These are phyloP conservation scores for Vinca minor DNA, from an alignment of 257 asterid genomes.

Conservation along the genomic window DNA sequence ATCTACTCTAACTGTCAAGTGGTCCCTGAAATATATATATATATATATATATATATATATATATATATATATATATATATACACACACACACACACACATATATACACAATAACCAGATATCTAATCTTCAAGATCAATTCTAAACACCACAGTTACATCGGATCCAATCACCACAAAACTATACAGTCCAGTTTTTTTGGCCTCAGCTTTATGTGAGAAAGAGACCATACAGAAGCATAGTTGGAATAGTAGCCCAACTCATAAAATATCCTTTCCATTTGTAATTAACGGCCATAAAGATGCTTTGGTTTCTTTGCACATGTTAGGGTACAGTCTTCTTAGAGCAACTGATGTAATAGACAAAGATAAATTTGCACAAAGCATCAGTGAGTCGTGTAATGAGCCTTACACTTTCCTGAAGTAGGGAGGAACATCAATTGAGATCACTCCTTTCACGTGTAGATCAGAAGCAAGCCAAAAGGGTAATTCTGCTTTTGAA, in stretches of 20 bases:
- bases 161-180: neutral
- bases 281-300: neutral
- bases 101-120: neutral
- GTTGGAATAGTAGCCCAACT: neutral
- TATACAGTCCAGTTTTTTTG: too few species aligned
- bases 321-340: too few species aligned
- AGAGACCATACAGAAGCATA: neutral
- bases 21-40: neutral
- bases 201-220: neutral
- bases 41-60: too few species aligned
- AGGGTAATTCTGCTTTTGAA: slow-evolving; percentile 67
- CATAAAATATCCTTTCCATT: neutral
- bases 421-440: slow-evolving; percentile 65
- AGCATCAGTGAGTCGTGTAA: slow-evolving; percentile 10
- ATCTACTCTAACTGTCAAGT: neutral
- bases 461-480: slow-evolving; percentile 76
- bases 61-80: too few species aligned
- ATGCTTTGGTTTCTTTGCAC: too few species aligned
- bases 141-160: neutral
- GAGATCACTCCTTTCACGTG: slow-evolving; percentile 47
- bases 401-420: slow-evolving; percentile 57
- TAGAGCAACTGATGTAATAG: neutral
- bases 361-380: neutral
- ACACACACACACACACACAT: too few species aligned
- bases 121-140: neutral